Percentiles rank a stretch among this genome's conserved stretches.
Conservation (phyloP, 495 filamentous ascomycete genomes). For the Amorphotheca resinae region DNA sequence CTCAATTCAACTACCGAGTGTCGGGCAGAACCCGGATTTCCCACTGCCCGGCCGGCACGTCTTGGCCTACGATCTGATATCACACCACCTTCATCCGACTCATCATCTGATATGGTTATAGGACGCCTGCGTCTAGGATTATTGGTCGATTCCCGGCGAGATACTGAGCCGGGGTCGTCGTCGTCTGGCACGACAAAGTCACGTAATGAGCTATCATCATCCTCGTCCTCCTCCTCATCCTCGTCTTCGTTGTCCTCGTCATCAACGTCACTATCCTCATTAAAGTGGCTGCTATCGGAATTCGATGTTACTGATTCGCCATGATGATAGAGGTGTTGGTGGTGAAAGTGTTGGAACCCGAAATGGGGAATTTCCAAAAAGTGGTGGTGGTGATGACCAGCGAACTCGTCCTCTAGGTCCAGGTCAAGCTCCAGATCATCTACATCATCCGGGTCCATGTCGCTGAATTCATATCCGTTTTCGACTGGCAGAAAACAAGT, state of each 20-base stretch:
- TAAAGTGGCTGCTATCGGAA: slow-evolving; percentile 2
- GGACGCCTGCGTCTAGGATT: neutral
- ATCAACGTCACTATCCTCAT: slow-evolving; percentile 2
- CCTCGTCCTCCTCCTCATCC: slow-evolving; percentile 13
- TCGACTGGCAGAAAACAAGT: slow-evolving; percentile 11
- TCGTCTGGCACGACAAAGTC: slow-evolving; percentile 17
- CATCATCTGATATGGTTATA: slow-evolving; percentile 16
- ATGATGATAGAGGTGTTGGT: slow-evolving; percentile 9
- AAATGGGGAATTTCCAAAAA: neutral
- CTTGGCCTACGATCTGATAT: slow-evolving; percentile 11
- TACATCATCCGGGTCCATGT: slow-evolving; percentile 3
- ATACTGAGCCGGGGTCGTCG: too few species aligned
- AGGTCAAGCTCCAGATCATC: slow-evolving; percentile 5
- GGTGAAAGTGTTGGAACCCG: slow-evolving; percentile 6
- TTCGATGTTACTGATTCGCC: slow-evolving; percentile 1
- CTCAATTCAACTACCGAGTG: slow-evolving; percentile 3
- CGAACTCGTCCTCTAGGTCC: slow-evolving; percentile 11
- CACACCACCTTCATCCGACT: slow-evolving; percentile 20
- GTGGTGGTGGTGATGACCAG: slow-evolving; percentile 1
- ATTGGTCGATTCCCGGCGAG: too few species aligned
- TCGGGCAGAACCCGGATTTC: neutral
- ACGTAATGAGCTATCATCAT: slow-evolving; percentile 14
- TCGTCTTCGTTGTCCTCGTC: slow-evolving; percentile 4
- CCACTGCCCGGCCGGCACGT: neutral
- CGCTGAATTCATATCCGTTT: slow-evolving; percentile 2